A percentile compares a stretch with the other conserved stretches of the same genome.
phyloP scores from a whole-genome alignment of 192 early-diverging fungal genomes.

The Coemansia sp. region DNA sequence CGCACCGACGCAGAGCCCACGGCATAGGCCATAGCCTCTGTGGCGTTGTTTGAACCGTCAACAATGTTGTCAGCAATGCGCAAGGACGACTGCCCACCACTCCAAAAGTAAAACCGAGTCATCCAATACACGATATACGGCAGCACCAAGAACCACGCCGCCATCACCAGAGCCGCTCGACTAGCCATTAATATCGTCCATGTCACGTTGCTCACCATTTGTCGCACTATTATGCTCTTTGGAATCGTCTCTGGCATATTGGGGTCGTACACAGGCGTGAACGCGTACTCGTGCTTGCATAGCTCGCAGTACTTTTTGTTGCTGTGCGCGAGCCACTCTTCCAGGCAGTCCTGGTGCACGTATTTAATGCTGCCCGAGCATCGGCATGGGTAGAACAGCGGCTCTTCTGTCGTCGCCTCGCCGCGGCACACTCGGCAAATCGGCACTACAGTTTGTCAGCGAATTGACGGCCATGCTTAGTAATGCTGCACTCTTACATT shows the following conservation, averaged over 20 bases:
- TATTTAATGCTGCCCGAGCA: slow-evolving; percentile 93
- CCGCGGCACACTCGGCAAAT: slow-evolving; percentile 84
- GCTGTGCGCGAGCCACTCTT: slow-evolving; percentile 81
- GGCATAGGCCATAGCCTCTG: background rate
- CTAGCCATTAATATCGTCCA: slow-evolving; percentile 42
- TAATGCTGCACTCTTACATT: background rate
- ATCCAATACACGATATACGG: slow-evolving; percentile 83
- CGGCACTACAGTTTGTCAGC: slow-evolving; percentile 41
- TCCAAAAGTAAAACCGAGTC: slow-evolving; percentile 84
- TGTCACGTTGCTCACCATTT: slow-evolving; percentile 52
- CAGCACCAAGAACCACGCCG: slow-evolving; percentile 77
- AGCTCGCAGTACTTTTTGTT: slow-evolving; percentile 83
- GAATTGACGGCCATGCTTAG: background rate
- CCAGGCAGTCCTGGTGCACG: slow-evolving; percentile 88
- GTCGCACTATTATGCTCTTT: slow-evolving; percentile 56
- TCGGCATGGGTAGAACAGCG: slow-evolving; percentile 91
- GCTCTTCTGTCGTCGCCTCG: slow-evolving; percentile 73
- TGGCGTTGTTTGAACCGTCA: background rate
- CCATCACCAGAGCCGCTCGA: slow-evolving; percentile 62
- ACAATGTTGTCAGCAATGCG: background rate
- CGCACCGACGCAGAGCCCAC: slow-evolving; percentile 10
- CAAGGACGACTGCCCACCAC: slow-evolving; percentile 57
- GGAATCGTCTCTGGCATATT: slow-evolving; percentile 73
- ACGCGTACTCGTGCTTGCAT: slow-evolving; percentile 81
- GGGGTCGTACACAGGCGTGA: slow-evolving; percentile 75